Evolutionary conservation across 2,329 filamentous ascomycete species (phyloP), one percentile per base, ranked within the genome.

Genomic region (Hymenoscyphus repandus): DNA sequence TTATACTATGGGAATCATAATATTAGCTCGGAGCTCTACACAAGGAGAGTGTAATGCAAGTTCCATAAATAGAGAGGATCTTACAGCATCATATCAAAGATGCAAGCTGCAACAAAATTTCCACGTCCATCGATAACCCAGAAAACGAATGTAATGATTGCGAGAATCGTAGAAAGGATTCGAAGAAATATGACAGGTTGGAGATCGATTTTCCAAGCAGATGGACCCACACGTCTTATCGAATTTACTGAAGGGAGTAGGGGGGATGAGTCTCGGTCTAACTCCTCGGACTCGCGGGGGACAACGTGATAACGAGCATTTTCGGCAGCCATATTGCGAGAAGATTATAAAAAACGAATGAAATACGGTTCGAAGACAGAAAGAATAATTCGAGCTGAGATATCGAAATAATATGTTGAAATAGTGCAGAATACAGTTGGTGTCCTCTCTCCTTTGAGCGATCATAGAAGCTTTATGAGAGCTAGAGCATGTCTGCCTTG

Each of bases 241-340:
- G 20, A 45, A 37, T 22, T 43, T 11, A 27, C 43, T 18, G 20
- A 22, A 30, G 27, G 41, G 3, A 44, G 15, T 12, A 44, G 33
- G 13, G 43, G 43, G 12, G 38, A 46, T 1, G 43, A 18, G 5
- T 50, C 50, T 2, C 27, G 33, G 22, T 52, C 43, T n/a, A 38
- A 47, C n/a, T 53, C 51, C 17, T 50, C 44, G 11, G 47, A 53
- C 17, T 20, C 31, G 15, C 47, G 47, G 22, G 43, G 37, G 13
- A 39, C 43, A 12, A 44, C 7, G 33, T 49, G 51, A 39, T 53
- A 50, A 39, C 38, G 50, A 33, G 22, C 4, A 27, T 7, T 27
- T 27, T 27, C 22, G 22, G 22, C 22, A 27, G 22, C 22, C 22
- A 27, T 27, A 27, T 27, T 27, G 4, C 22, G 7, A 27, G 4